Conservation (phyloP, 176 grass and related monocot genomes). For the Lolium perenne region DNA sequence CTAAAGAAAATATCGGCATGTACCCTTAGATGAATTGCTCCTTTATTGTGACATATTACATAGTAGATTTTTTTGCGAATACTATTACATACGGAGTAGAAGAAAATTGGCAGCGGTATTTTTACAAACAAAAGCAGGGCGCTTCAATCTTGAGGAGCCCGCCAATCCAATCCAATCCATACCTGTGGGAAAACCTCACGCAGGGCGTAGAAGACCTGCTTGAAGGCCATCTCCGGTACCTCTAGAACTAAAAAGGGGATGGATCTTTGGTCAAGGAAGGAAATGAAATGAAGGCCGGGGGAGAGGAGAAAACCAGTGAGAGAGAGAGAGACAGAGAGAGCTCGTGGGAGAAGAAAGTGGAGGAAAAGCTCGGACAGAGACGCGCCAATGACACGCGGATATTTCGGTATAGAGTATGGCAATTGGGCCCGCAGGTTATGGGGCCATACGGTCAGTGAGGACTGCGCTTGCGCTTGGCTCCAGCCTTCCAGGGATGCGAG, state of each 20-base stretch:
- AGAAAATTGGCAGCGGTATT: neutral
- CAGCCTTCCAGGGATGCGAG: neutral
- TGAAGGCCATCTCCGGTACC: conserved; percentile 34
- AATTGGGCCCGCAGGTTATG: neutral
- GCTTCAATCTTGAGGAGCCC: neutral
- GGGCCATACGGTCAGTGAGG: conserved; percentile 2
- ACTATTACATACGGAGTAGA: neutral
- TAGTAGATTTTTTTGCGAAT: neutral
- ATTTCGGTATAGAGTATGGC: neutral
- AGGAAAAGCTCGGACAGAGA: neutral
- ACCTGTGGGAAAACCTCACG: conserved; percentile 54
- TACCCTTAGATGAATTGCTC: neutral
- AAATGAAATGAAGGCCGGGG: neutral
- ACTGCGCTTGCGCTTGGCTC: neutral
- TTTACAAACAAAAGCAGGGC: neutral
- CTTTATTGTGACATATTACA: neutral
- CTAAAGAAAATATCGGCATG: neutral
- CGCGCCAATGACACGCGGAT: neutral
- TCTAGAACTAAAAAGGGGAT: neutral
- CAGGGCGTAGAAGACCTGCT: conserved; percentile 43
- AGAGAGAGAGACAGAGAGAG: neutral
- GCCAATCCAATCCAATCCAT: neutral
- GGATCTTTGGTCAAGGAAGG: conserved; percentile 4
- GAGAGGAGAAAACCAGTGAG: conserved; percentile 26
- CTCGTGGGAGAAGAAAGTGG: neutral